Conservation (phyloP, 495 filamentous ascomycete genomes). For the Penicillium coprophilum region DNA sequence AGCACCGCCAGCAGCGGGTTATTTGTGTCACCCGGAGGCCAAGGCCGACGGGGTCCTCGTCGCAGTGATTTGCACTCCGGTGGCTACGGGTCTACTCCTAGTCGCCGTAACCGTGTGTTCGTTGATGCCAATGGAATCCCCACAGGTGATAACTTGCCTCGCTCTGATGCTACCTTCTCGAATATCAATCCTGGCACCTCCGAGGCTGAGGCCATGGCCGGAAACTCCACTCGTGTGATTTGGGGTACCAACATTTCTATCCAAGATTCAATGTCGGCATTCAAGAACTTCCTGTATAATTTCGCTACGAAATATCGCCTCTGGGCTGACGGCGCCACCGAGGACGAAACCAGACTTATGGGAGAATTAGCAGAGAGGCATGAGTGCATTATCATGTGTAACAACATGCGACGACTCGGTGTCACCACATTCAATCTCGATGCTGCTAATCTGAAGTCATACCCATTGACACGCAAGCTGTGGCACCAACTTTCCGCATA, state of each 20-base stretch:
- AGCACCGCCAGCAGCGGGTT: constrained; percentile 83
- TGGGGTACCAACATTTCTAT: constrained; percentile 98
- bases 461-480: constrained; percentile 86
- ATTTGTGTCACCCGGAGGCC: constrained; percentile 68
- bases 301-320: constrained; percentile 92
- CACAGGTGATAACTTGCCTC: constrained; percentile 50
- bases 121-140: constrained; percentile 80
- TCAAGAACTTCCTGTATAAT: constrained; percentile 88
- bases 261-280: constrained; percentile 77
- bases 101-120: constrained; percentile 67
- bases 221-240: constrained; percentile 75
- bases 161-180: constrained; percentile 83
- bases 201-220: constrained; percentile 84
- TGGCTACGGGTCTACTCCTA: constrained; percentile 62
- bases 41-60: constrained; percentile 51
- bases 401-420: constrained; percentile 85
- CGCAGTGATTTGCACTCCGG: constrained; percentile 85
- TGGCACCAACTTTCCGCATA: constrained; percentile 94
- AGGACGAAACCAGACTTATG: constrained; percentile 65
- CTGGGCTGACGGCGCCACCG: constrained; percentile 78
- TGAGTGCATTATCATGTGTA: constrained; percentile 81
- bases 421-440: constrained; percentile 84
- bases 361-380: constrained; percentile 61
- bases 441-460: constrained; percentile 84
- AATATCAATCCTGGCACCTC: constrained; percentile 86